phyloP scores from a whole-genome alignment of 495 filamentous ascomycete genomes.

The Neurospora sp. region DNA sequence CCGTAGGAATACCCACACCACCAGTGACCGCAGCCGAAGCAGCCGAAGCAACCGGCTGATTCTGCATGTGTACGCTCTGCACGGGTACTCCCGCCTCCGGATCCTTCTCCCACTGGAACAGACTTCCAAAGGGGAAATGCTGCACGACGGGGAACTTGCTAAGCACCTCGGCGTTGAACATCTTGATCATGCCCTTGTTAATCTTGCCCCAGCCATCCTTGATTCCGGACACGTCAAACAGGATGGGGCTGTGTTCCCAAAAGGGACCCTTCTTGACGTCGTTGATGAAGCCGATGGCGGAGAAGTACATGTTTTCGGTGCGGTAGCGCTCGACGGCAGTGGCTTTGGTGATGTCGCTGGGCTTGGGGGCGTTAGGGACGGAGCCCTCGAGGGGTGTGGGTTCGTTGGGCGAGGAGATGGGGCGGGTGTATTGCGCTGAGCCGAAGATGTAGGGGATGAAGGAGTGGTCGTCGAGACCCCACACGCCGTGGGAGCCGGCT shows the following conservation, averaged over 20 bases:
- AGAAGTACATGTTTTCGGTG: slow-evolving; percentile 81
- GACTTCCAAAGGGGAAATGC: slow-evolving; percentile 84
- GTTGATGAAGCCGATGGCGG: slow-evolving; percentile 96
- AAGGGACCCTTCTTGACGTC: slow-evolving; percentile 97
- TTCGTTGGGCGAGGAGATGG: slow-evolving; percentile 52
- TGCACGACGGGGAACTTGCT: slow-evolving; percentile 95
- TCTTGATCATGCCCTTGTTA: slow-evolving; percentile 98
- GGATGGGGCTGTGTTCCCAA: slow-evolving; percentile 94
- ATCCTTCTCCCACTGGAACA: slow-evolving; percentile 76
- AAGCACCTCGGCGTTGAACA: slow-evolving; percentile 91
- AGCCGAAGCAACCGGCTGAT: slow-evolving; percentile 35
- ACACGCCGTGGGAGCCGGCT: slow-evolving; percentile 89
- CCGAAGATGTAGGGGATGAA: slow-evolving; percentile 97
- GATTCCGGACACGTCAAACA: slow-evolving; percentile 91
- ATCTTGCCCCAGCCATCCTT: slow-evolving; percentile 93
- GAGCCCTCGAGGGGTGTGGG: slow-evolving; percentile 67
- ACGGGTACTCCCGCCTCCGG: slow-evolving; percentile 43
- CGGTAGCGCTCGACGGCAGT: slow-evolving; percentile 58
- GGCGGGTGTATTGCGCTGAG: slow-evolving; percentile 73
- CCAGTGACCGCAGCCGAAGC: slow-evolving; percentile 11
- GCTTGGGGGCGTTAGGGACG: slow-evolving; percentile 55
- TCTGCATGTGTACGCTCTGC: slow-evolving; percentile 45
- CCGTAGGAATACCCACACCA: background rate
- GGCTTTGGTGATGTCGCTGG: slow-evolving; percentile 55
- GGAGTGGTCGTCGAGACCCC: slow-evolving; percentile 94